Evolutionary conservation across 805 yeast genomes (phyloP).

Genomic region (Kazachstania taianensis): DNA sequence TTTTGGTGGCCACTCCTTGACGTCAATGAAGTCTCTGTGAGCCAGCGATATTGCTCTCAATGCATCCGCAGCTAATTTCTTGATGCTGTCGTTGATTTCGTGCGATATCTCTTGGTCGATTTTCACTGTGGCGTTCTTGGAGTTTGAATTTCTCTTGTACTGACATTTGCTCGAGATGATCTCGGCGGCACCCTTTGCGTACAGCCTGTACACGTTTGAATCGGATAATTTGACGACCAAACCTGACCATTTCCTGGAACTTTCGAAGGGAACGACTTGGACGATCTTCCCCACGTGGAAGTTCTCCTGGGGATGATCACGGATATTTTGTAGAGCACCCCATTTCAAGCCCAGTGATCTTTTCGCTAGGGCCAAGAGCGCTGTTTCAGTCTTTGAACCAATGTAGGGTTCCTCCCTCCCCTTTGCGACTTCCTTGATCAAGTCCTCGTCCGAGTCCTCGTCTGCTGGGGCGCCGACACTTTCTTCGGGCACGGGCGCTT

Average conservation of each 20-base stretch:
- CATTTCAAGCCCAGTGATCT: slow-evolving; percentile 38
- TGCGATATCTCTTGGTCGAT: slow-evolving; percentile 20
- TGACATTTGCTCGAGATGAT: slow-evolving; percentile 58
- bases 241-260: slow-evolving; percentile 89
- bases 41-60: slow-evolving; percentile 84
- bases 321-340: slow-evolving; percentile 35
- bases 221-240: slow-evolving; percentile 46
- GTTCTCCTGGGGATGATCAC: slow-evolving; percentile 25
- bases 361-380: slow-evolving; percentile 61
- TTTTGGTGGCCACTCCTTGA: slow-evolving; percentile 59
- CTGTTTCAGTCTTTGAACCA: slow-evolving; percentile 94
- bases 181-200: slow-evolving; percentile 92
- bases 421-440: slow-evolving; percentile 9
- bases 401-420: slow-evolving; percentile 48
- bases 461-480: background rate
- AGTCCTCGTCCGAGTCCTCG: slow-evolving; percentile 8
- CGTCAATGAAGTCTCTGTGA: slow-evolving; percentile 53
- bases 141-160: slow-evolving; percentile 22
- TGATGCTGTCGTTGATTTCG: slow-evolving; percentile 35
- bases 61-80: slow-evolving; percentile 63
- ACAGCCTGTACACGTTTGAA: slow-evolving; percentile 39
- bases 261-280: slow-evolving; percentile 83
- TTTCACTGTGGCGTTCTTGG: slow-evolving; percentile 21
- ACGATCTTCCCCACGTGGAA: slow-evolving; percentile 36
- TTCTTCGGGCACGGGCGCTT: slow-evolving; percentile 3